A percentile compares a stretch with the other conserved stretches of the same genome.
These are phyloP conservation scores for Pseudocercospora fuligena DNA, from an alignment of 2,329 filamentous ascomycete genomes.

Conservation along the genomic window DNA sequence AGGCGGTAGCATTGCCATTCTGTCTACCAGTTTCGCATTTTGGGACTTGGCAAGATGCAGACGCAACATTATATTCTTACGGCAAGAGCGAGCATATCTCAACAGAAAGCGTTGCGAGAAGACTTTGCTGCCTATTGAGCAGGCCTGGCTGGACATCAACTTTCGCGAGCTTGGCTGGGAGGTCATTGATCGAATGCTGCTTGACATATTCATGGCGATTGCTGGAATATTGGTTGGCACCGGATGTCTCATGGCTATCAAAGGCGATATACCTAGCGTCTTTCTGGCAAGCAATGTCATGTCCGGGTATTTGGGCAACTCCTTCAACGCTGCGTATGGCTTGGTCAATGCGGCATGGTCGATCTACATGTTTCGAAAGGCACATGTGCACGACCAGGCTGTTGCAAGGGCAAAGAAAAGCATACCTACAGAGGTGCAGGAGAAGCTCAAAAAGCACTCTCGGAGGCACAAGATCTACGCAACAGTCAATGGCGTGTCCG, in stretches of 20 bases:
- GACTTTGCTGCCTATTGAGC: background rate
- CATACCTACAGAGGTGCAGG: background rate
- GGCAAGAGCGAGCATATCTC: conserved; percentile 47
- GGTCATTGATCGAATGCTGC: conserved; percentile 55
- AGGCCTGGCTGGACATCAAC: conserved; percentile 50
- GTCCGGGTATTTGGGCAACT: conserved; percentile 62
- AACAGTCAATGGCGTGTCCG: conserved; percentile 51
- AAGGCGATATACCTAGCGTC: conserved; percentile 50
- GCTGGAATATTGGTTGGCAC: conserved; percentile 56
- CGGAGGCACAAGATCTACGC: conserved; percentile 53
- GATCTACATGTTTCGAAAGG: conserved; percentile 48
- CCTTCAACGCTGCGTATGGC: conserved; percentile 55
- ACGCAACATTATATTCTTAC: conserved; percentile 54
- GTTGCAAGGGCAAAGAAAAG: conserved; percentile 29
- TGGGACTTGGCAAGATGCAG: conserved; percentile 52
- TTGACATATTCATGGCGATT: conserved; percentile 58
- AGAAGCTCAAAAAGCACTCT: conserved; percentile 38
- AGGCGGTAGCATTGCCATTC: conserved; percentile 54
- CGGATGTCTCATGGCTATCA: conserved; percentile 61
- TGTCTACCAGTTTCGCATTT: conserved; percentile 53
- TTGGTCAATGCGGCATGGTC: conserved; percentile 58
- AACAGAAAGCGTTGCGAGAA: conserved; percentile 38
- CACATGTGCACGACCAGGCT: conserved; percentile 44
- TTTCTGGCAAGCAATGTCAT: conserved; percentile 58
- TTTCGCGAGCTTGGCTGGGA: conserved; percentile 58